Evolutionary conservation across 805 yeast genomes (phyloP), one percentile per base, ranked within the genome.

Genomic region (Lipomyces orientalis): DNA sequence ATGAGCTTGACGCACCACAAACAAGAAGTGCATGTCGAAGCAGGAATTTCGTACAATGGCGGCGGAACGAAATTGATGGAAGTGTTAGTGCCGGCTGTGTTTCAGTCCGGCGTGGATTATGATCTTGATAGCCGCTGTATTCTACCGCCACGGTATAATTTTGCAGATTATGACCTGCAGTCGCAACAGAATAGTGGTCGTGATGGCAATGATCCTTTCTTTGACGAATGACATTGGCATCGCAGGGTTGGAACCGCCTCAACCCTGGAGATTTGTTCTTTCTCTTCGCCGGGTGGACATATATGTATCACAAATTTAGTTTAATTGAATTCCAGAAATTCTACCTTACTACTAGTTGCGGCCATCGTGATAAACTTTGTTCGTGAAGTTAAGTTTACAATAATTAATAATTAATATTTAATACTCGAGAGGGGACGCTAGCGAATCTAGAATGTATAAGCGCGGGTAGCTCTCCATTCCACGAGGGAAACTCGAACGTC

Each of bases 121-220:
- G 68, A 65, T 58, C 54, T 49, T 29, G 68, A 61, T 14, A 37
- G 37, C 19, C 19, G 25, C 54, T 10, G 35, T 19, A 54, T 58
- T 19, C 31, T 65, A 51, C 68, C 68, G 46, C 68, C 68, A 7
- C 63, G 61, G 4, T 64, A 64, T 22, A 60, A 63, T n/a, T 43
- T 57, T 19, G 49, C 49, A 43, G 49, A 43, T 43, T n/a, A 2
- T 43, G 8, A 8, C 10, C 9, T n/a, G 10, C 22, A n/a, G n/a
- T 22, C 22, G 22, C 49, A 43, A 19, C n/a, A 8, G 22, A 43
- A 16, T n/a, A 25, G 29, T 1, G 49, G 16, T 8, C 10, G 49
- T 19, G n/a, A 12, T 2, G 49, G n/a, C 22, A 37, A 37, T 4
- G 49, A 43, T 16, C 4, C 16, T 43, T 43, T 43, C 22, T 43